A percentile compares a stretch with the other conserved stretches of the same genome.
Evolutionary conservation across 2,329 filamentous ascomycete species (phyloP).

Genomic region (Amesomyces nigricolor): DNA sequence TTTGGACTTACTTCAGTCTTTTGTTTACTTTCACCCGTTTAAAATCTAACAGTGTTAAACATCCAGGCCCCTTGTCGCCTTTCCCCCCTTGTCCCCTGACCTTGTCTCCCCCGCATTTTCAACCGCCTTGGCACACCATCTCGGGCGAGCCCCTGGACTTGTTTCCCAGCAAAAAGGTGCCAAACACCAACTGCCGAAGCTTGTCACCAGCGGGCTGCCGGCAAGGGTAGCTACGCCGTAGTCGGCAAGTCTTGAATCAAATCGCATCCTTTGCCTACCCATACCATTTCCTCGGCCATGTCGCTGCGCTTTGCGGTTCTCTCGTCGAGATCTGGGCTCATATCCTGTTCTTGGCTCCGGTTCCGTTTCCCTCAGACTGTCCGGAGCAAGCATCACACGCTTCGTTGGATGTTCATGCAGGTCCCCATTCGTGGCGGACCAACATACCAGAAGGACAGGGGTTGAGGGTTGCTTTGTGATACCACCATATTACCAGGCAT

Average conservation of each 20-base stretch:
- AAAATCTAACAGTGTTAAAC: no score
- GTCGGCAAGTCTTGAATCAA: not conserved
- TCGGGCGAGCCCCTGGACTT: not conserved
- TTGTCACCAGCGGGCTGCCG: not conserved
- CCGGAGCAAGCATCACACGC: not conserved
- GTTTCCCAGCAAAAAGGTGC: conserved; percentile 1
- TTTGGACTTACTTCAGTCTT: no score
- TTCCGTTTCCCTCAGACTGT: not conserved
- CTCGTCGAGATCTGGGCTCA: not conserved
- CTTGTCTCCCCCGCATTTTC: conserved; percentile 15
- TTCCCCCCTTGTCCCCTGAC: no score
- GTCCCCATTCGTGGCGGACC: not conserved
- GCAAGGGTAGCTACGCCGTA: not conserved
- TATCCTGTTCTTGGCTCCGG: not conserved
- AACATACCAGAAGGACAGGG: not conserved
- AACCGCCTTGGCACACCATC: not conserved
- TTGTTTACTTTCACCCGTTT: no score
- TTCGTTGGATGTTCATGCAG: not conserved
- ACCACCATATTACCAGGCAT: not conserved
- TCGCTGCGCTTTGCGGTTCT: not conserved
- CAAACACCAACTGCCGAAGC: conserved; percentile 19
- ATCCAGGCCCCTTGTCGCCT: no score
- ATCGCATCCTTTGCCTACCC: not conserved
- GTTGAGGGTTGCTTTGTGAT: not conserved
- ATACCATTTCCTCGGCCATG: not conserved